phyloP scores from a whole-genome alignment of 148 eudicot genomes.

The Persicaria tinctoria region DNA sequence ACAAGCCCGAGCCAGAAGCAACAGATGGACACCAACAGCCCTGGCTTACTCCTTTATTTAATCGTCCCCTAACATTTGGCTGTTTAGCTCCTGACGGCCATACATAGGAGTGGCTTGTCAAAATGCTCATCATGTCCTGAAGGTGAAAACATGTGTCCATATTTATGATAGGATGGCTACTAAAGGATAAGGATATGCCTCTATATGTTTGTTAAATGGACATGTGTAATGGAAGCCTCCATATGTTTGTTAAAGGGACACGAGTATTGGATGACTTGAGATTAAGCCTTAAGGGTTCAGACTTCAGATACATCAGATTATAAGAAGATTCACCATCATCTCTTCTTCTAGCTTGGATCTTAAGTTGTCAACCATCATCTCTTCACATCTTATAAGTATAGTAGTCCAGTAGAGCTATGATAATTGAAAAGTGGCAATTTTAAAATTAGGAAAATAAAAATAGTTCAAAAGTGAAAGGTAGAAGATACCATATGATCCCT shows the following conservation, averaged over 20 bases:
- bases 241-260: not conserved
- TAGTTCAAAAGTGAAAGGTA: too few species aligned
- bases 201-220: not conserved
- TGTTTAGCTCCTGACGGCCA: conserved; percentile 15
- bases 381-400: not conserved
- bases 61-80: not conserved
- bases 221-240: not conserved
- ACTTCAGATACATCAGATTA: not conserved
- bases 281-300: not conserved
- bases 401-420: too few species aligned
- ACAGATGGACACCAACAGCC: conserved; percentile 11
- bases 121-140: conserved; percentile 16
- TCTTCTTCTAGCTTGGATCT: not conserved
- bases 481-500: too few species aligned
- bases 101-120: conserved; percentile 10
- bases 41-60: not conserved
- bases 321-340: not conserved
- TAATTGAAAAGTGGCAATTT: too few species aligned
- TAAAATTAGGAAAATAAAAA: too few species aligned
- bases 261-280: not conserved
- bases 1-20: conserved; percentile 13
- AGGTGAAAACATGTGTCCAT: conserved; percentile 4
- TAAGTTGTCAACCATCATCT: not conserved
- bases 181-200: not conserved
- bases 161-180: not conserved